Evolutionary conservation across 2,329 filamentous ascomycete genomes (phyloP).

Genomic region (Pestalotiopsis sp.): DNA sequence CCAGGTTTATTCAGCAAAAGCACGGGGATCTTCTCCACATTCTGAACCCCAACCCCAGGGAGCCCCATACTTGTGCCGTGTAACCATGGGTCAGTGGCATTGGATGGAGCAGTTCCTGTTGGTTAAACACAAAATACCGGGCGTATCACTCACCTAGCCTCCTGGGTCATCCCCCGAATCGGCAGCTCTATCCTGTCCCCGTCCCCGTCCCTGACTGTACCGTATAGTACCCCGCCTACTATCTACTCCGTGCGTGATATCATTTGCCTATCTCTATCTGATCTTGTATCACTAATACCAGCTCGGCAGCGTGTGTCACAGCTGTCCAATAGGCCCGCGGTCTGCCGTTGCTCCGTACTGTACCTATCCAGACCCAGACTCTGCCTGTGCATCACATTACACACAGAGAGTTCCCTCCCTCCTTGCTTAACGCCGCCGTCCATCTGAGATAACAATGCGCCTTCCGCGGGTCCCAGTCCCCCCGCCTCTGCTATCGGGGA

Average conservation of each 20-base stretch:
- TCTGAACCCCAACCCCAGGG: background rate
- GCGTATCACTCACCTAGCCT: background rate
- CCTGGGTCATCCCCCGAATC: background rate
- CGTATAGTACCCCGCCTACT: background rate
- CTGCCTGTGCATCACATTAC: background rate
- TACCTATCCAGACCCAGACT: background rate
- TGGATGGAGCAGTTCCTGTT: background rate
- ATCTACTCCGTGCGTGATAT: no score
- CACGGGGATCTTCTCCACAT: background rate
- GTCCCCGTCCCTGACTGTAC: background rate
- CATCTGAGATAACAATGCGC: background rate
- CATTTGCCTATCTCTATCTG: background rate
- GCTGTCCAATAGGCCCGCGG: background rate
- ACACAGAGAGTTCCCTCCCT: background rate
- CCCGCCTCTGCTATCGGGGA: background rate
- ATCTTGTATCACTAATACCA: background rate
- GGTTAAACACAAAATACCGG: background rate
- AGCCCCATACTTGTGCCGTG: background rate
- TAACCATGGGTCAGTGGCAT: background rate
- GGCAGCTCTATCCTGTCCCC: background rate
- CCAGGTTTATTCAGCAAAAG: background rate
- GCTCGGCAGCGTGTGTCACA: background rate
- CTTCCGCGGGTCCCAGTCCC: background rate
- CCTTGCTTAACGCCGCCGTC: background rate
- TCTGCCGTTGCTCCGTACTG: background rate